A percentile compares a stretch with the other conserved stretches of the same genome.
Conservation (phyloP, 1,284 basidiomycete genomes). For the Dichomitus squalens region DNA sequence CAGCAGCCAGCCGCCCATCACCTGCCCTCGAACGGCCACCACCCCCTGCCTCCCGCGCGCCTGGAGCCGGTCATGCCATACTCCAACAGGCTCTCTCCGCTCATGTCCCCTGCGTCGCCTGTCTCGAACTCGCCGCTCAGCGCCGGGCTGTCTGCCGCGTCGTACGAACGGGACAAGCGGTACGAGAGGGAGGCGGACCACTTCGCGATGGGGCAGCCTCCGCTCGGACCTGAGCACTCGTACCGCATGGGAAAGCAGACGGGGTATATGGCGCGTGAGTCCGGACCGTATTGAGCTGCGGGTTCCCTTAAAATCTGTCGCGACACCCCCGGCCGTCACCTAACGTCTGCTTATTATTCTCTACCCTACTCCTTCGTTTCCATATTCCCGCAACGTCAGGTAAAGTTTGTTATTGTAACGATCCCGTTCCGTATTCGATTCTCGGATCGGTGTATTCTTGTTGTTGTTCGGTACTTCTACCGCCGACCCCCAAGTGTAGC, state of each 20-base stretch:
- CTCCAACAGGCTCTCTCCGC: slow-evolving; percentile 41
- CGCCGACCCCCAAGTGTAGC: not conserved
- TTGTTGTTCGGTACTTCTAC: not conserved
- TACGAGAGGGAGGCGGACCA: slow-evolving; percentile 27
- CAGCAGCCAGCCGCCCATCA: slow-evolving; percentile 15
- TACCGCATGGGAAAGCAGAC: slow-evolving; percentile 22
- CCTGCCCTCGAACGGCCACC: slow-evolving; percentile 24
- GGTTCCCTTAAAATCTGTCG: not conserved
- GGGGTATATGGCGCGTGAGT: slow-evolving; percentile 18
- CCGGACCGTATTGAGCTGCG: slow-evolving; percentile 11
- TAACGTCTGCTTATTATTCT: not conserved
- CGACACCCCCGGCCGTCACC: not conserved
- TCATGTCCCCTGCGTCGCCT: slow-evolving; percentile 43
- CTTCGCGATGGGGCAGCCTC: slow-evolving; percentile 27
- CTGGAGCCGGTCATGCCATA: slow-evolving; percentile 37
- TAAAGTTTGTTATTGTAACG: not conserved
- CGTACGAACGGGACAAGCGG: slow-evolving; percentile 53
- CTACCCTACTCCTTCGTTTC: not conserved
- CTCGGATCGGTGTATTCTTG: not conserved
- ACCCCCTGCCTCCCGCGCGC: slow-evolving; percentile 26
- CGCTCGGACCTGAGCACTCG: slow-evolving; percentile 22
- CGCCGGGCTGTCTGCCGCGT: slow-evolving; percentile 37
- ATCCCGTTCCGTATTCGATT: not conserved
- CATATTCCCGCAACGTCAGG: not conserved
- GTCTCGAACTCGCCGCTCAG: slow-evolving; percentile 37